Evolutionary conservation across 306 rosid species (phyloP), one percentile per base, ranked within the genome.

Genomic region (Prunus davidiana): DNA sequence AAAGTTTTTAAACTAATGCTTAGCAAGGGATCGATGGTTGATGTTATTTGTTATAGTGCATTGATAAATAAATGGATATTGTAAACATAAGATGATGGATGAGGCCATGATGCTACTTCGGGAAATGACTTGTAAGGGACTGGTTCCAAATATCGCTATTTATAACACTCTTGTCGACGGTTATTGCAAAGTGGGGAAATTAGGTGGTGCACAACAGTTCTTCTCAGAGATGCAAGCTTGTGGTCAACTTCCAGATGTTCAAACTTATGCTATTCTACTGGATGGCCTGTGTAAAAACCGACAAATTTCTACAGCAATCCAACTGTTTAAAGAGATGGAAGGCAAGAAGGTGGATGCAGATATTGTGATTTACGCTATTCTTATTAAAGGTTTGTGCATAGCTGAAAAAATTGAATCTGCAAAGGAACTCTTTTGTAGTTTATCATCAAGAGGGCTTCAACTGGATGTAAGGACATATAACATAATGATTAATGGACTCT

Each of bases 171-270:
- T 34, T 6, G 0, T 34, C 1, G 41, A 6, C 0, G 41, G 8
- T 34, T 34, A 0, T 34, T 34, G 41, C 8, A 34, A 34, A 34
- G 41, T 1, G 50, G 28, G 76, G 64, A 50, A 27, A 49, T 7
- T 13, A n/a, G 6, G 41, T 49, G 81, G 65, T 70, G 86, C 82
- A 2, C 67, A 62, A 58, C n/a, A 82, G 24, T 76, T 85, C 30
- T 64, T 82, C 43, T 57, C 62, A 16, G 8, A 41, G 14, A 5
- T 85, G 51, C 24, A 22, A 22, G 76, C 28, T 28, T 28, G 38
- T 47, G 79, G 72, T 2, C 41, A 34, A 6, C 41, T 34, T 34
- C 41, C 41, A 34, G 0, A 34, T 34, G 8, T 34, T 34, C 41
- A 6, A 34, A 34, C 41, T 34, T 34, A 34, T 34, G 8, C 41